phyloP scores from a whole-genome alignment of 345 rosid species.

The Gynandropsis gynandra region DNA sequence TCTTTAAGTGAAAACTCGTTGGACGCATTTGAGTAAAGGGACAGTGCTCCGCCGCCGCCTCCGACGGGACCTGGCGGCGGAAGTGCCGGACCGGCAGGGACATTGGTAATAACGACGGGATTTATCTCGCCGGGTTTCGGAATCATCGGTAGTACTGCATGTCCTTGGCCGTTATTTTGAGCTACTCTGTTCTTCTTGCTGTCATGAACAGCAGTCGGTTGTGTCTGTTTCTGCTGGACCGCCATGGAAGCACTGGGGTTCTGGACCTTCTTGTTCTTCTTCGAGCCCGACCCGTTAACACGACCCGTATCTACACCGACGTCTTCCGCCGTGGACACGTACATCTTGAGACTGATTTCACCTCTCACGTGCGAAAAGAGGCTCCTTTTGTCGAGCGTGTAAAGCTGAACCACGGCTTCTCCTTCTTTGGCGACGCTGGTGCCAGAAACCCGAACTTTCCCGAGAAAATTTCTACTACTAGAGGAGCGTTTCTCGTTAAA shows the following conservation, averaged over 20 bases:
- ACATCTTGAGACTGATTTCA: slow-evolving; percentile 53
- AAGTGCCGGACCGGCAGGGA: slow-evolving; percentile 21
- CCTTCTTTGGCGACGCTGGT: slow-evolving; percentile 40
- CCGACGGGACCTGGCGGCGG: slow-evolving; percentile 12
- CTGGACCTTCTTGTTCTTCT: slow-evolving; percentile 48
- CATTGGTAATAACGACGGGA: slow-evolving; percentile 43
- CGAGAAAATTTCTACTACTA: slow-evolving; percentile 50
- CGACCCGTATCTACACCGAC: slow-evolving; percentile 19
- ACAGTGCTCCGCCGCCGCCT: slow-evolving; percentile 23
- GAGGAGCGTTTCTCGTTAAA: slow-evolving; percentile 55
- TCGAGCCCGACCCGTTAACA: slow-evolving; percentile 29
- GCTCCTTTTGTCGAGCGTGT: slow-evolving; percentile 59
- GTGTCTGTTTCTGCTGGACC: slow-evolving; percentile 32
- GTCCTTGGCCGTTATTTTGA: slow-evolving; percentile 24
- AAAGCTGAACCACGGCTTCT: slow-evolving; percentile 40
- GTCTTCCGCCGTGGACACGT: slow-evolving; percentile 30
- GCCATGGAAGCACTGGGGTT: slow-evolving; percentile 32
- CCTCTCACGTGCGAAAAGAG: slow-evolving; percentile 65
- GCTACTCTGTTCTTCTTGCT: slow-evolving; percentile 22
- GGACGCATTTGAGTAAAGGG: slow-evolving; percentile 28
- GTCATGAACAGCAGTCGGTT: slow-evolving; percentile 27
- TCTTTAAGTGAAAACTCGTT: slow-evolving; percentile 58
- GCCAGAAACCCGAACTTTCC: slow-evolving; percentile 53
- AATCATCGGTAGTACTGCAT: slow-evolving; percentile 32
- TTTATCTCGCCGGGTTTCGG: slow-evolving; percentile 41